Percentiles rank a stretch among this genome's conserved stretches.
Evolutionary conservation across 176 grass and related monocot species (phyloP).

Genomic region (Calamus simplicifolius): DNA sequence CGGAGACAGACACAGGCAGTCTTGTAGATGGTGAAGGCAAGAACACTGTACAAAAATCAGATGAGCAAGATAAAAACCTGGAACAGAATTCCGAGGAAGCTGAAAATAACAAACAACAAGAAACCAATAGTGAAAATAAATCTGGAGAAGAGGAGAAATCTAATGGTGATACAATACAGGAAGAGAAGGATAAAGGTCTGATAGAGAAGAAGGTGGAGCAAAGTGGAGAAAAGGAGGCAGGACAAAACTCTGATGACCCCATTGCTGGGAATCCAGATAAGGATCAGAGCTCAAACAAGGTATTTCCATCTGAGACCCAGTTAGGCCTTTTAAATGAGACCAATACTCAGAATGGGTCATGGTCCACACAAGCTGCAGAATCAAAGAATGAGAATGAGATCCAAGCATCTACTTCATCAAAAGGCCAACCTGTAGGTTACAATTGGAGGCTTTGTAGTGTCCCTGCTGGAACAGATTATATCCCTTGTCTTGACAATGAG

Average conservation of each 20-base stretch:
- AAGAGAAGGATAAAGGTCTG: conserved; percentile 24
- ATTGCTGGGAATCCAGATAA: conserved; percentile 24
- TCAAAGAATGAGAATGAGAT: conserved; percentile 79
- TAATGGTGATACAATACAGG: conserved; percentile 18
- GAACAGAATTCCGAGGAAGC: conserved; percentile 20
- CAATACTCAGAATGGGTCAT: conserved; percentile 60
- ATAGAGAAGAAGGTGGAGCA: conserved; percentile 55
- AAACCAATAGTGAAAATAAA: conserved; percentile 30
- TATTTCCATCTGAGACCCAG: conserved; percentile 64
- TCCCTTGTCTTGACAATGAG: conserved; percentile 96
- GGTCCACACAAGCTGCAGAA: conserved; percentile 68
- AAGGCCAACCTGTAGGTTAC: conserved; percentile 31
- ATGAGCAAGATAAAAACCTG: conserved; percentile 6
- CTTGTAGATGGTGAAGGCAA: background rate
- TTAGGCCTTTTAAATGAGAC: conserved; percentile 87
- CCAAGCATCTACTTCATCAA: conserved; percentile 36
- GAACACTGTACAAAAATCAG: no score
- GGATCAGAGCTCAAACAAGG: conserved; percentile 15
- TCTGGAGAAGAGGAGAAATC: conserved; percentile 36
- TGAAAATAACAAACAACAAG: conserved; percentile 28
- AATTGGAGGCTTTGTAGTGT: conserved; percentile 84
- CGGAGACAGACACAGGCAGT: background rate
- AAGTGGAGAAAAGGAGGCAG: conserved; percentile 24
- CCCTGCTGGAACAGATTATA: conserved; percentile 56
- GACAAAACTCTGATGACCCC: background rate